phyloP scores from a whole-genome alignment of 2,329 filamentous ascomycete species.

The Elsinoe perseae region DNA sequence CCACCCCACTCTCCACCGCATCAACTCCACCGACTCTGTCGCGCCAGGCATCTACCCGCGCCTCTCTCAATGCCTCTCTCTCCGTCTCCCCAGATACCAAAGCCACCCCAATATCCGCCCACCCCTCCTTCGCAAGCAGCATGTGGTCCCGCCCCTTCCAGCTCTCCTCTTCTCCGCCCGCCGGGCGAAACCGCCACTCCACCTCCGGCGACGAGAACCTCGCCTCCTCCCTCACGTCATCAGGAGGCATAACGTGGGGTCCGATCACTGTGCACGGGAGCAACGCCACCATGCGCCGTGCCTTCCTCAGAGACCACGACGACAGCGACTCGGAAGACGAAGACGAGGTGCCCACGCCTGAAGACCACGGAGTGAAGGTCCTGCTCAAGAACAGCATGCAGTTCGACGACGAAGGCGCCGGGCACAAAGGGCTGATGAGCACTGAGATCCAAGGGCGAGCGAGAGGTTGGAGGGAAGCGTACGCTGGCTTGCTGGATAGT shows the following conservation, averaged over 20 bases:
- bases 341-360: constrained; percentile 28
- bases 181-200: constrained; percentile 28
- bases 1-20: constrained; percentile 46
- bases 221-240: constrained; percentile 35
- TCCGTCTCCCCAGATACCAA: constrained; percentile 37
- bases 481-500: constrained; percentile 51
- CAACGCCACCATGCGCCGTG: constrained; percentile 23
- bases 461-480: constrained; percentile 47
- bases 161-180: constrained; percentile 33
- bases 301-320: constrained; percentile 25
- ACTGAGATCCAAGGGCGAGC: constrained; percentile 42
- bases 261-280: constrained; percentile 32
- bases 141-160: constrained; percentile 35
- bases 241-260: constrained; percentile 40
- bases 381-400: constrained; percentile 49
- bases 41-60: constrained; percentile 25
- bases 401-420: constrained; percentile 47
- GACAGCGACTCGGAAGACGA: constrained; percentile 33
- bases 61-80: constrained; percentile 35
- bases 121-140: constrained; percentile 35
- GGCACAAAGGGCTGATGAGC: constrained; percentile 44
- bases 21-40: constrained; percentile 40
- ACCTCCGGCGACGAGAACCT: constrained; percentile 30
- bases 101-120: constrained; percentile 23
- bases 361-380: constrained; percentile 36